Evolutionary conservation across 2,329 filamentous ascomycete species (phyloP).

Genomic region (Sarocladium kiliense): DNA sequence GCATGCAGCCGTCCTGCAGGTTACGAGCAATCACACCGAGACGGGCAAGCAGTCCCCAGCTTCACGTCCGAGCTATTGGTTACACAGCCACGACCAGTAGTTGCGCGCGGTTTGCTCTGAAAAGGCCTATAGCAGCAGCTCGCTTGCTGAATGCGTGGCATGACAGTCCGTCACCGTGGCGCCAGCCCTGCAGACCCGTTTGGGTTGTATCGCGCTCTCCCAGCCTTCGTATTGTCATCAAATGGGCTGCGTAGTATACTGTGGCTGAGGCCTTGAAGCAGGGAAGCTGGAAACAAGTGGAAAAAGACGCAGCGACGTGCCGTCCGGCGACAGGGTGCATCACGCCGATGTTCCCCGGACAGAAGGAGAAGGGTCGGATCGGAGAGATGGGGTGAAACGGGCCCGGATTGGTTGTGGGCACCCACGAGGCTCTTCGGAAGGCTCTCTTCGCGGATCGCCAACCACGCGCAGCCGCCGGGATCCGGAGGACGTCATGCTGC

Average conservation of each 20-base stretch:
- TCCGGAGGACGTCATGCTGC: not conserved
- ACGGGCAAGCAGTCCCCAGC: not conserved
- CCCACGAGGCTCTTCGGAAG: not conserved
- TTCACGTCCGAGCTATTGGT: not conserved
- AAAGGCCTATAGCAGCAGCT: not conserved
- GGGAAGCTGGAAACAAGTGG: not conserved
- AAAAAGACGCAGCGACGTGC: not conserved
- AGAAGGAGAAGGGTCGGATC: not conserved
- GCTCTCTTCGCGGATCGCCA: not conserved
- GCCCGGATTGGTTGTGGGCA: not conserved
- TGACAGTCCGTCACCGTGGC: not conserved
- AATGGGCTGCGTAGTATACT: not conserved
- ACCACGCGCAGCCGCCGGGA: too few species aligned
- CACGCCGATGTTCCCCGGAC: not conserved
- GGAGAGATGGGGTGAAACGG: not conserved
- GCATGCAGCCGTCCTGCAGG: not conserved
- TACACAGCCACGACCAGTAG: slow-evolving; percentile 3
- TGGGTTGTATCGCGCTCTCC: not conserved
- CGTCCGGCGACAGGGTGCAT: not conserved
- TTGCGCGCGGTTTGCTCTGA: not conserved
- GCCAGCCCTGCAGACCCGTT: not conserved
- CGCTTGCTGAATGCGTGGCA: not conserved
- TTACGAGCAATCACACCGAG: not conserved
- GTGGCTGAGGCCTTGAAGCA: not conserved
- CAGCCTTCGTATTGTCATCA: not conserved